Conservation (phyloP, 768 basidiomycete genomes). For the Epithele typhae region DNA sequence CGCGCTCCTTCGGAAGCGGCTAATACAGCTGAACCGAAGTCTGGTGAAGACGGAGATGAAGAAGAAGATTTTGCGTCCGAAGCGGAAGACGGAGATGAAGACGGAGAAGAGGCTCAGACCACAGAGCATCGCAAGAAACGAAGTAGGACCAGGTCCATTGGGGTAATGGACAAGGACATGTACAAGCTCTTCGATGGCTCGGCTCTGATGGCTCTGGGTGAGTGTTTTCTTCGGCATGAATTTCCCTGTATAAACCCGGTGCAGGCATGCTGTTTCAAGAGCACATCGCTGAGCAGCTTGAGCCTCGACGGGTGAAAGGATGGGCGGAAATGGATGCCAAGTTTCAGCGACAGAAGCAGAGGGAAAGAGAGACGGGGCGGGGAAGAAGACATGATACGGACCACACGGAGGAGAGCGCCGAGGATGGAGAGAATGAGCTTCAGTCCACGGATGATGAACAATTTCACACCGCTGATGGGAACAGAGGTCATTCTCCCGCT, state of each 20-base stretch:
- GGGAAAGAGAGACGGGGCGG: background rate
- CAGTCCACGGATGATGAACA: no score
- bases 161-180: slow-evolving; percentile 48
- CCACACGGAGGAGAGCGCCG: no score
- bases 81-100: background rate
- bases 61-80: slow-evolving; percentile 16
- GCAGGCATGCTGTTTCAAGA: slow-evolving; percentile 69
- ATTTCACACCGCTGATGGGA: no score
- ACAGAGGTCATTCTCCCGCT: no score
- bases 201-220: slow-evolving; percentile 69
- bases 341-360: background rate
- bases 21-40: slow-evolving; percentile 14
- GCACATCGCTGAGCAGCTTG: slow-evolving; percentile 44
- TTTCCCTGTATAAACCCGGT: background rate
- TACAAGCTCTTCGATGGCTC: slow-evolving; percentile 72
- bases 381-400: no score
- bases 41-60: slow-evolving; percentile 13
- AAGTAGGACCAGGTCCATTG: slow-evolving; percentile 16
- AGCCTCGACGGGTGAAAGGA: slow-evolving; percentile 42
- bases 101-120: slow-evolving; percentile 11
- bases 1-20: background rate
- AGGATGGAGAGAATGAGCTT: no score
- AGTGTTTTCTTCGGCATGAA: slow-evolving; percentile 16
- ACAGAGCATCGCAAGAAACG: slow-evolving; percentile 8
- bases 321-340: slow-evolving; percentile 8